Evolutionary conservation across 1,284 basidiomycete genomes (phyloP), one percentile per base, ranked within the genome.

Genomic region (Pholiota adiposa): DNA sequence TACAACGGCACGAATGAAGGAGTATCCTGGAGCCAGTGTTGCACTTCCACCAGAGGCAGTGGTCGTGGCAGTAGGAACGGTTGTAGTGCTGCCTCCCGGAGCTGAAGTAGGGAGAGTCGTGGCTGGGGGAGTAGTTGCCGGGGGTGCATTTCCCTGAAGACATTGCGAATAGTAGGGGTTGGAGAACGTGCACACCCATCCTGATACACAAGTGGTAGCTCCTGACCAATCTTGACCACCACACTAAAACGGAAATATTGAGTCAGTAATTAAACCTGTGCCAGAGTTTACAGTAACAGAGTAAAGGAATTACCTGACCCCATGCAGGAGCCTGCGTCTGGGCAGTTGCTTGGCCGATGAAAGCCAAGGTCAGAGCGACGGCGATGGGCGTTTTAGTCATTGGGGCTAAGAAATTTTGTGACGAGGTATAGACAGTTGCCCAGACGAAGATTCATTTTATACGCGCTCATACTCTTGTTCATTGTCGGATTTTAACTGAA

Each of bases 1-100:
- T 69, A 85, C 85, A 33, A 86, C 85, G 9, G 85, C 83, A 51
- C 85, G 83, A 65, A 88, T 83, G 75, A 84, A 88, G 8, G 83
- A 82, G 62, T 82, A 81, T 27, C 80, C 81, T 6, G 84, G 69
- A 12, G 74, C 71, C 21, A 87, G 78, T 2, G 83, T 84, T 1
- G 81, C 73, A 5, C 76, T 75, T 19, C 76, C 71, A 52, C 74
- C 75, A 4, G 62, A 16, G 25, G 60, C 59, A 19, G 59, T 59
- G 21, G 50, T 56, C 25, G 75, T 71, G n/a, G 74, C 71, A 2
- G 76, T 70, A 2, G 78, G 70, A 3, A 73, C 71, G 3, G 50
- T 25, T 18, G 52, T 60, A 21, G 51, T 23, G 14, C 48, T 68
- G 6, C 36, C 29, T 6, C 73, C 63, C 29, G 54, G 21, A 18